Evolutionary conservation across 768 basidiomycete genomes (phyloP).

Genomic region (Exsudoporus frostii): DNA sequence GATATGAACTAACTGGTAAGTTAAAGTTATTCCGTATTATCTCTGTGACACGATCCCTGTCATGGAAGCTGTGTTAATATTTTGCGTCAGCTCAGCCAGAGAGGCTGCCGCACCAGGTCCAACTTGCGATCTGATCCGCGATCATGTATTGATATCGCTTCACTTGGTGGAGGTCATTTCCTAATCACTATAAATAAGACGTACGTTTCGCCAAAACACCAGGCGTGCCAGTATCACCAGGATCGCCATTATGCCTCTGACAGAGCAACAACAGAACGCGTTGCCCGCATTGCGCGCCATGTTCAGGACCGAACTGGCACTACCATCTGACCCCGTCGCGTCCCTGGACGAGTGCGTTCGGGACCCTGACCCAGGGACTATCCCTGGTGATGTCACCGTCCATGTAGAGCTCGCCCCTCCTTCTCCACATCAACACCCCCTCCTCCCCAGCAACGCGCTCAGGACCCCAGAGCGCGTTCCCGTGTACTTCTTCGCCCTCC

Average conservation of each 20-base stretch:
- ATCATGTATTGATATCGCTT: too few species aligned
- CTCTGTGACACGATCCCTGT: too few species aligned
- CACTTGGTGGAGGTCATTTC: too few species aligned
- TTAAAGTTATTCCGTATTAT: too few species aligned
- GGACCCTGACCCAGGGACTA: not conserved
- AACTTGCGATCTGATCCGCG: too few species aligned
- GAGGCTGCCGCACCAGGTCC: too few species aligned
- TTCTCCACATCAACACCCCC: not conserved
- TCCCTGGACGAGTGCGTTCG: slow-evolving; percentile 16
- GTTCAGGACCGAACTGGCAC: fast-evolving
- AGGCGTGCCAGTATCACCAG: too few species aligned
- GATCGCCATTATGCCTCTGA: too few species aligned
- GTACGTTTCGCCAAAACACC: too few species aligned
- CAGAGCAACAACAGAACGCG: slow-evolving; percentile 9
- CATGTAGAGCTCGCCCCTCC: slow-evolving; percentile 20
- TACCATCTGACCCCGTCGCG: not conserved
- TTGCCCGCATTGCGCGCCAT: not conserved
- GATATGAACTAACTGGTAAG: too few species aligned
- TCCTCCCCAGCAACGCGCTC: not conserved
- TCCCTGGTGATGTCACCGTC: slow-evolving; percentile 12
- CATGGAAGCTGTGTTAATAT: too few species aligned
- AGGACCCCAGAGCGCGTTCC: slow-evolving; percentile 19
- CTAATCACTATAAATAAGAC: not conserved
- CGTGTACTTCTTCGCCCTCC: slow-evolving; percentile 18
- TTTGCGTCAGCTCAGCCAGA: too few species aligned